A percentile compares a stretch with the other conserved stretches of the same genome.
Evolutionary conservation across 352 stramenopile species (phyloP).

Genomic region (Globisporangium uncinulatum): DNA sequence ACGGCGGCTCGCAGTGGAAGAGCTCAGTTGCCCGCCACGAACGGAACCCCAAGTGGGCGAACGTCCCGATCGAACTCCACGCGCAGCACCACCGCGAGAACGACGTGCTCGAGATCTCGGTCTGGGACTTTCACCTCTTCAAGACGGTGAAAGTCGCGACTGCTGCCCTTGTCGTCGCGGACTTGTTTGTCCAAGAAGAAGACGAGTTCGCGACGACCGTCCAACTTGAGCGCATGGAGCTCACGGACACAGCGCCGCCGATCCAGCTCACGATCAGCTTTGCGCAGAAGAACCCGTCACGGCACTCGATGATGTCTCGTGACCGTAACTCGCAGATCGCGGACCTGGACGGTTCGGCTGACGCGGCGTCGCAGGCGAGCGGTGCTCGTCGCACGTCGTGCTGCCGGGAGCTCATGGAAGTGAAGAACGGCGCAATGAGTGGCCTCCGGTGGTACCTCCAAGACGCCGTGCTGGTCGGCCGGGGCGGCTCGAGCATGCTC

Average conservation of each 20-base stretch:
- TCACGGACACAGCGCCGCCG: constrained; percentile 17
- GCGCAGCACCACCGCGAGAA: constrained; percentile 15
- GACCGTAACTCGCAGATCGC: constrained; percentile 1
- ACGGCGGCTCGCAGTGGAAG: constrained; percentile 31
- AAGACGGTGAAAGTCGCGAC: constrained; percentile 52
- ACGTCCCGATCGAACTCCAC: constrained; percentile 34
- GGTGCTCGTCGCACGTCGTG: neutral
- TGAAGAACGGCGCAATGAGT: constrained; percentile 1
- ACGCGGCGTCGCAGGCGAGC: neutral
- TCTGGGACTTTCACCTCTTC: constrained; percentile 67
- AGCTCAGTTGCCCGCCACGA: constrained; percentile 36
- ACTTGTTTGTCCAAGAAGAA: constrained; percentile 32
- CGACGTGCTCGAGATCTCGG: constrained; percentile 48
- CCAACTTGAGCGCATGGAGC: constrained; percentile 42
- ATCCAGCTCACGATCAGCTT: constrained; percentile 28
- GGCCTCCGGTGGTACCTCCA: constrained; percentile 27
- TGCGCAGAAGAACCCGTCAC: constrained; percentile 6
- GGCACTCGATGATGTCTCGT: neutral
- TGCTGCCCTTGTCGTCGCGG: constrained; percentile 29
- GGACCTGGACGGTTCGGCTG: neutral
- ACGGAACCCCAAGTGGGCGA: constrained; percentile 34
- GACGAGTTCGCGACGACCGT: constrained; percentile 33
- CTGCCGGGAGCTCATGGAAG: neutral
- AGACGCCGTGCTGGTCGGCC: constrained; percentile 11
- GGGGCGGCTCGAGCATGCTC: constrained; percentile 22